phyloP scores from a whole-genome alignment of 495 filamentous ascomycete species.

The Aspergillus affinis region DNA sequence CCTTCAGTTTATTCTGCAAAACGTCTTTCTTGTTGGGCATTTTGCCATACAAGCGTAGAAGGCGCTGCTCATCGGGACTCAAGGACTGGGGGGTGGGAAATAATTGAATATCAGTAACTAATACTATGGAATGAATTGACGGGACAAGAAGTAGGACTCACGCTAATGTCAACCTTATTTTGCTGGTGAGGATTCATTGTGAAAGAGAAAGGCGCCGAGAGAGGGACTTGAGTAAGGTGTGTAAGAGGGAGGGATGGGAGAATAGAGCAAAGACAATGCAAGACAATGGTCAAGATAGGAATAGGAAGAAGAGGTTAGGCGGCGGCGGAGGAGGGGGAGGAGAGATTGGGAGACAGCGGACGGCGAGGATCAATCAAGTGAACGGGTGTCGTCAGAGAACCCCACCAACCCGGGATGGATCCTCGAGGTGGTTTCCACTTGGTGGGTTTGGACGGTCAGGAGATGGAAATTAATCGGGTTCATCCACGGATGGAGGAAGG shows the following conservation, averaged over 20 bases:
- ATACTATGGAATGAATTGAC: slow-evolving; percentile 8
- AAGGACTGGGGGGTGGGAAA: slow-evolving; percentile 60
- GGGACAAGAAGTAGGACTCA: slow-evolving; percentile 46
- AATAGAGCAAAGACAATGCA: slow-evolving; percentile 2
- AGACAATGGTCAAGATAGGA: slow-evolving; percentile 3
- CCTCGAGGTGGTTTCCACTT: background rate
- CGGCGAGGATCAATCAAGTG: slow-evolving; percentile 7
- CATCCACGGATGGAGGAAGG: background rate
- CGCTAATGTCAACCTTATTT: slow-evolving; percentile 94
- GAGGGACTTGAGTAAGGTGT: background rate
- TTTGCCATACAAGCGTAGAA: slow-evolving; percentile 96
- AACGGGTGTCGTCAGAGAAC: slow-evolving; percentile 25
- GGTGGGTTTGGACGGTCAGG: background rate
- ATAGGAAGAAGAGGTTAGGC: slow-evolving; percentile 7
- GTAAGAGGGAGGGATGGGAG: background rate
- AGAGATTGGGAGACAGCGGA: slow-evolving; percentile 11
- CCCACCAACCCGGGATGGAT: slow-evolving; percentile 15
- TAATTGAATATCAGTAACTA: slow-evolving; percentile 11
- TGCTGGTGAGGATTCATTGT: slow-evolving; percentile 93
- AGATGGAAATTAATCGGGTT: background rate
- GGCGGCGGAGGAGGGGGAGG: slow-evolving; percentile 14
- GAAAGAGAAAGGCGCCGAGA: slow-evolving; percentile 14
- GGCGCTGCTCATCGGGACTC: slow-evolving; percentile 87
- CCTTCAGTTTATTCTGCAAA: slow-evolving; percentile 94
- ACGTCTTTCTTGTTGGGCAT: slow-evolving; percentile 93